phyloP scores from a whole-genome alignment of 176 grass and related monocot species.

The Saccharum officinarum region DNA sequence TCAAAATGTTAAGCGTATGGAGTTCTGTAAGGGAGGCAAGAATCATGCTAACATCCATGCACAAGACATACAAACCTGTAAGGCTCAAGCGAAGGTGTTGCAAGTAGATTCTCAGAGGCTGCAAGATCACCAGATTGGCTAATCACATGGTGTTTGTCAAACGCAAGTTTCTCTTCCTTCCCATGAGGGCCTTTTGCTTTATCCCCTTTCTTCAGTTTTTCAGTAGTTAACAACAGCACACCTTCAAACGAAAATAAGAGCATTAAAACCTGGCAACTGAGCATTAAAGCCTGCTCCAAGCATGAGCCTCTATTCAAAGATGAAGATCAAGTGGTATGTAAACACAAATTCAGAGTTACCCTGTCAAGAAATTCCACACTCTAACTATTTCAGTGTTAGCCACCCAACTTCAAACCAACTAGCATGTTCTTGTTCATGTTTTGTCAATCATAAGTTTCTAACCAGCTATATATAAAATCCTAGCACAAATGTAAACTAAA shows the following conservation, averaged over 20 bases:
- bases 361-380: not conserved
- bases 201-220: not conserved
- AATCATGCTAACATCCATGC: not conserved
- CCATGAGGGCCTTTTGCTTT: not conserved
- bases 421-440: not conserved
- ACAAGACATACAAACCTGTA: constrained; percentile 11
- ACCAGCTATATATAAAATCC: not conserved
- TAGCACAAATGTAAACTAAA: not conserved
- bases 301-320: not conserved
- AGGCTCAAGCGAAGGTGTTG: not conserved
- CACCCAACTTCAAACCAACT: not conserved
- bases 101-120: not conserved
- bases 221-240: not conserved
- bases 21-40: not conserved
- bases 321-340: constrained; percentile 6
- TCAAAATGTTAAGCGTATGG: not conserved
- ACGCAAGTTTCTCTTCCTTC: constrained; percentile 2
- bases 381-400: not conserved
- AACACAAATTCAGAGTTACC: not conserved
- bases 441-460: not conserved
- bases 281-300: not conserved
- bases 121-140: not conserved
- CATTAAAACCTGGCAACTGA: not conserved
- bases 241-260: constrained; percentile 23
- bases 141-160: not conserved